Percentiles rank a stretch among this genome's conserved stretches.
phyloP scores from a whole-genome alignment of 495 filamentous ascomycete genomes.

The Staphylotrichum tortipilum region DNA sequence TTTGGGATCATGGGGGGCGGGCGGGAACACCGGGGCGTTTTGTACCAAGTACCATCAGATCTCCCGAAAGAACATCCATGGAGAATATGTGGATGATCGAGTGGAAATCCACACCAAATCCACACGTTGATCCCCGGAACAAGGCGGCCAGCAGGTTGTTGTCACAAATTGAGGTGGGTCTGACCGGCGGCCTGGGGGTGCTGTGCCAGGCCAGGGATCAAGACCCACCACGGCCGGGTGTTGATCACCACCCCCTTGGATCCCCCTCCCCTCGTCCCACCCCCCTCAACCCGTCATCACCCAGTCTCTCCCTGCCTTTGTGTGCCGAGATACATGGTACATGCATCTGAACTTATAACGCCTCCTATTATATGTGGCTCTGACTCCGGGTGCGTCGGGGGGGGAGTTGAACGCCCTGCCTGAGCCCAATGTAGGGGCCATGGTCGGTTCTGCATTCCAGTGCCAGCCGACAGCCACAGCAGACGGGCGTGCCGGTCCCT shows the following conservation, averaged over 20 bases:
- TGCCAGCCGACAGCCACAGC: constrained; percentile 8
- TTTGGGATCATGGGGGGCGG: constrained; percentile 19
- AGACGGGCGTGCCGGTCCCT: neutral
- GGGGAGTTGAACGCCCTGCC: constrained; percentile 20
- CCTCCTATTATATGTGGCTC: constrained; percentile 38
- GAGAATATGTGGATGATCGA: constrained; percentile 35
- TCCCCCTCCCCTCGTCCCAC: constrained; percentile 3
- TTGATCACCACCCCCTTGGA: constrained; percentile 26
- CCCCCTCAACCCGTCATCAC: constrained; percentile 33
- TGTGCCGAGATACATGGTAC: constrained; percentile 7
- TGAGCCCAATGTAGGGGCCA: constrained; percentile 15
- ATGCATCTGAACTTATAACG: constrained; percentile 29
- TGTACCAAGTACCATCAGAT: constrained; percentile 42
- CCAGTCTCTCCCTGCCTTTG: constrained; percentile 14
- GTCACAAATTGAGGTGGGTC: constrained; percentile 46
- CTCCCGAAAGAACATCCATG: constrained; percentile 33
- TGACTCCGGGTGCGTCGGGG: constrained; percentile 36
- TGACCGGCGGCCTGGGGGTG: constrained; percentile 26
- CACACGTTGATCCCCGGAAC: constrained; percentile 38
- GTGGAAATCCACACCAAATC: constrained; percentile 33
- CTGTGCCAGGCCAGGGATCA: constrained; percentile 42
- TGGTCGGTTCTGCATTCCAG: neutral
- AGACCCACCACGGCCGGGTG: constrained; percentile 32
- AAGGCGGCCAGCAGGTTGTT: constrained; percentile 26
- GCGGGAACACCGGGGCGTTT: constrained; percentile 31